Percentiles rank a stretch among this genome's conserved stretches.
phyloP scores from a whole-genome alignment of 176 grass and related monocot species.

The Carex parvula region DNA sequence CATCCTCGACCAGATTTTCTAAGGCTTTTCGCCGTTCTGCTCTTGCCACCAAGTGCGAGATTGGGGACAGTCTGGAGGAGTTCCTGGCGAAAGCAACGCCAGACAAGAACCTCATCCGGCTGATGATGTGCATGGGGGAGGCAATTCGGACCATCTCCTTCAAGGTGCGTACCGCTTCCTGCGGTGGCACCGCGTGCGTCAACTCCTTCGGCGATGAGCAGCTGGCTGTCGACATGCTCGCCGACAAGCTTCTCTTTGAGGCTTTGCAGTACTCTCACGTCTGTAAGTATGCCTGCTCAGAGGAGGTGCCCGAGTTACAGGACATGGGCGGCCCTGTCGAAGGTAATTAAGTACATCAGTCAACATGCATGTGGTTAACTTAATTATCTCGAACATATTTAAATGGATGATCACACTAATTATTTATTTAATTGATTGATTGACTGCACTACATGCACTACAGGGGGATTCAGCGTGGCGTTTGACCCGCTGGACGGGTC shows the following conservation, averaged over 20 bases:
- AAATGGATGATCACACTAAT: neutral
- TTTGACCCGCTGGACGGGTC: conserved; percentile 95
- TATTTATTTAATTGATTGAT: neutral
- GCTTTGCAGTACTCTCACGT: conserved; percentile 87
- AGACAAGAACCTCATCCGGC: conserved; percentile 87
- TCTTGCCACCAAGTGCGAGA: conserved; percentile 63
- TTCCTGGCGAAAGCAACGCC: conserved; percentile 82
- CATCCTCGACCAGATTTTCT: conserved; percentile 33
- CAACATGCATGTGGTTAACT: too few relatives aligned
- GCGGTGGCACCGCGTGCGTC: conserved; percentile 80
- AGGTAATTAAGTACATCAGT: conserved; percentile 35
- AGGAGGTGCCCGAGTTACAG: conserved; percentile 90
- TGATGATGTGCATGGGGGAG: conserved; percentile 93
- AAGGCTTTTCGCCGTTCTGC: conserved; percentile 39
- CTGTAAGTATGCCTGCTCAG: conserved; percentile 97
- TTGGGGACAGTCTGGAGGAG: conserved; percentile 93
- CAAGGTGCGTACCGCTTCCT: conserved; percentile 91
- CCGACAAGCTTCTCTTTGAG: conserved; percentile 92
- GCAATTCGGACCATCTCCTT: conserved; percentile 90
- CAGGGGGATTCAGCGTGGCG: conserved; percentile 93
- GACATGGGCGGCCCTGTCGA: conserved; percentile 95
- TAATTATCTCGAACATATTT: too few relatives aligned
- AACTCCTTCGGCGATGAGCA: conserved; percentile 97
- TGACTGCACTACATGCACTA: neutral
- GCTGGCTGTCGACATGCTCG: conserved; percentile 91